Base-by-base conservation (phyloP, 208 protist species). In the Sergeia podlipaevii region DNA sequence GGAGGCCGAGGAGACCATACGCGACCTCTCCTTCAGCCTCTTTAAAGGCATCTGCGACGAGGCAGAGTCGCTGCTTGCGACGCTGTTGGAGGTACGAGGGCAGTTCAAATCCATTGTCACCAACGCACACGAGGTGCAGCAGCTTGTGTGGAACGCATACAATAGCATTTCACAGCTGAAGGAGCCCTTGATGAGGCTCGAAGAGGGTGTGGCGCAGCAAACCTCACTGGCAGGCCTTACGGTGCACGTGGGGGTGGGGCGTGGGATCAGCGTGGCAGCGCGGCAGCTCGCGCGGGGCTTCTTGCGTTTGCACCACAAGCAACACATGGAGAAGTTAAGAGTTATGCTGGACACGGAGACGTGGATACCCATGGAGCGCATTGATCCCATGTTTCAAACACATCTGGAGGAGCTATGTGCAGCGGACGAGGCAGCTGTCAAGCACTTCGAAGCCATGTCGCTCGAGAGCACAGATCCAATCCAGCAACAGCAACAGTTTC, bases 281-380 rank as follows among this genome's bases (percentile, higher is more conserved):
- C 70, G 74, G 46, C 65, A 72, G 7, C 65, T 87, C 2, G 68
- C 39, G 21, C 81, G 84, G 56, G 43, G 60, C n/a, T 79, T 73
- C 52, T 74, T 94, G 33, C 65, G 70, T n/a, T 29, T 50, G 0
- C 70, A 80, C 34, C 83, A 94, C 63, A 54, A 28, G 17, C 36
- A 57, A 32, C 69, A 74, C 51, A 65, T 74, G 37, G 87, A 88
- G 52, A 88, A 83, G 30, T 42, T 94, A 21, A 65, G 51, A 5
- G 66, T 89, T 45, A 71, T 88, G 29, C 49, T 84, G 34, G 80
- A 88, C 42, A 70, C 52, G 10, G 87, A 94, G 60, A 77, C 65
- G 33, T 94, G 87, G 87, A 29, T 50, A 17, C 61, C 77, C 8
- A 72, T 79, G 24, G 74, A 76, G 30, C 53, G 45, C 13, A 62